These are phyloP conservation scores for Nissolia schottii DNA, from an alignment of 306 rosid genomes.

Conservation along the genomic window DNA sequence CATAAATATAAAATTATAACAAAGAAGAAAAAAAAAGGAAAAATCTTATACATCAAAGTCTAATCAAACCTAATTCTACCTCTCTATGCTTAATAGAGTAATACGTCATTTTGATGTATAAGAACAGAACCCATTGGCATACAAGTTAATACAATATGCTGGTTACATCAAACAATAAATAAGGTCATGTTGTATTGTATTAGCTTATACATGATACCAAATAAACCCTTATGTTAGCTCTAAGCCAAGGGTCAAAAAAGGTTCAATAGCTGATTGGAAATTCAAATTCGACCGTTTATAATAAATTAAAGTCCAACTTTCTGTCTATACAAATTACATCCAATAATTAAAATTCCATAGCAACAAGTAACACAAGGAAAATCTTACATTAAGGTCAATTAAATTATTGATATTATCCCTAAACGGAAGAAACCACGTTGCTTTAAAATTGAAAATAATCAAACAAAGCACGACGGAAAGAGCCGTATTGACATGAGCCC, in stretches of 20 bases:
- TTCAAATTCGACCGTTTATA: conserved; percentile 25
- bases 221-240: too few species aligned
- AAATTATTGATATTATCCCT: neutral
- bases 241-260: neutral
- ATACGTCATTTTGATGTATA: too few species aligned
- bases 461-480: conserved; percentile 25
- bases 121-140: too few species aligned
- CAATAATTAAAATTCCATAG: neutral
- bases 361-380: neutral
- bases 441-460: conserved; percentile 26
- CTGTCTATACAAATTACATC: neutral
- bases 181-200: too few species aligned
- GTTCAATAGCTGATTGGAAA: neutral
- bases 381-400: neutral
- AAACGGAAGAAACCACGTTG: conserved; percentile 15
- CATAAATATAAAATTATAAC: too few species aligned
- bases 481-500: conserved; percentile 32
- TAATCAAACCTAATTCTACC: too few species aligned
- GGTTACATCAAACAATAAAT: too few species aligned
- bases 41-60: too few species aligned
- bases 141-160: too few species aligned
- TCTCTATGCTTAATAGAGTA: too few species aligned
- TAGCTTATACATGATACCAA: too few species aligned
- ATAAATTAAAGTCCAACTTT: conserved; percentile 13
- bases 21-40: too few species aligned